Evolutionary conservation across 2,329 filamentous ascomycete species (phyloP).

Genomic region (Xylaria sp.): DNA sequence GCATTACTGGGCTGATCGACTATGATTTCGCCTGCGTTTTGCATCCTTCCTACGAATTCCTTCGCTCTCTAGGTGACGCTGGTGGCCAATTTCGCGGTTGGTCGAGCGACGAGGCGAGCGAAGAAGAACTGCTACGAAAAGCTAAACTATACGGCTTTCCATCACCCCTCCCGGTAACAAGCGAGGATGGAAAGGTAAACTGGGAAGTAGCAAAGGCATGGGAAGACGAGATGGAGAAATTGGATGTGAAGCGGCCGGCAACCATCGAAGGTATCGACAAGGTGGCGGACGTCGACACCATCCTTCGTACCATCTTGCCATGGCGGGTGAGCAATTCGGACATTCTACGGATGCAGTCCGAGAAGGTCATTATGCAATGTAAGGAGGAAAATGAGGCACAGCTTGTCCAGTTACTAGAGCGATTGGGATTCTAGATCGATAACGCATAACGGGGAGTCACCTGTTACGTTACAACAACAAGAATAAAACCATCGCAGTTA

Average conservation of each 20-base stretch:
- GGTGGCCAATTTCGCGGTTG: constrained; percentile 32
- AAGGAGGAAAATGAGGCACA: constrained; percentile 27
- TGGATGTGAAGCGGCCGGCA: constrained; percentile 29
- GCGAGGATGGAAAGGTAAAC: constrained; percentile 19
- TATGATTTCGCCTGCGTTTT: constrained; percentile 32
- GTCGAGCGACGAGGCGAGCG: constrained; percentile 20
- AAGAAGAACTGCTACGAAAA: constrained; percentile 16
- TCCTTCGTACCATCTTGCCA: constrained; percentile 33
- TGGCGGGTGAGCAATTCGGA: constrained; percentile 37
- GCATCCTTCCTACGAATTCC: constrained; percentile 34
- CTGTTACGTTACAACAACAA: background rate
- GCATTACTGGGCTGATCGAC: constrained; percentile 31
- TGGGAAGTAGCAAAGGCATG: constrained; percentile 33
- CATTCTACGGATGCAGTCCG: constrained; percentile 29
- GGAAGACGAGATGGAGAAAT: constrained; percentile 36
- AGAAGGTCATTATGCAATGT: constrained; percentile 29
- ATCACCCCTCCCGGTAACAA: constrained; percentile 21
- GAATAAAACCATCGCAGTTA: background rate
- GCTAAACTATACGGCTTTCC: constrained; percentile 33
- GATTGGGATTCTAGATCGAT: constrained; percentile 26
- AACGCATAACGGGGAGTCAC: too few species aligned
- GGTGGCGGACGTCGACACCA: constrained; percentile 37
- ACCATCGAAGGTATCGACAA: constrained; percentile 36
- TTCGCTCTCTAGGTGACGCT: constrained; percentile 27
- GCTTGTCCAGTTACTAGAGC: constrained; percentile 21